Evolutionary conservation across 2,329 filamentous ascomycete species (phyloP).

Genomic region (Calcarisporium arbuscula): DNA sequence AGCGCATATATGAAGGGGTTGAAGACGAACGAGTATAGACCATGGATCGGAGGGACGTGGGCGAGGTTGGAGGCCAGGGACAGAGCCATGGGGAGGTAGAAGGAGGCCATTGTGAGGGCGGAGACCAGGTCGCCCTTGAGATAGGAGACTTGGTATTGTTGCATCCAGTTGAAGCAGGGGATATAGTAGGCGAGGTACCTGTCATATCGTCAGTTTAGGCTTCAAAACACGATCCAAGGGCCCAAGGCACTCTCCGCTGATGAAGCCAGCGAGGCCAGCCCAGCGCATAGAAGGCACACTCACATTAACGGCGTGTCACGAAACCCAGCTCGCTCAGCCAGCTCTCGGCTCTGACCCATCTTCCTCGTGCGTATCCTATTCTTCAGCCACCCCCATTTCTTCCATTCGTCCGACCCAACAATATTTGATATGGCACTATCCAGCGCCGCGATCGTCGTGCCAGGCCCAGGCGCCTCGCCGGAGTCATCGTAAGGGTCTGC

Average conservation of each 20-base stretch:
- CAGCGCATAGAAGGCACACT: constrained; percentile 19
- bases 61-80: constrained; percentile 89
- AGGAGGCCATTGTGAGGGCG: constrained; percentile 92
- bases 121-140: constrained; percentile 81
- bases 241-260: not conserved
- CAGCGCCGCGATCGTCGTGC: constrained; percentile 24
- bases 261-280: not conserved
- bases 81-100: constrained; percentile 96
- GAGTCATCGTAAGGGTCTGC: not conserved
- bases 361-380: constrained; percentile 54
- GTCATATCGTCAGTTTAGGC: too few species aligned
- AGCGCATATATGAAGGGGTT: constrained; percentile 87
- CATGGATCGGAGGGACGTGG: constrained; percentile 88
- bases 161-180: constrained; percentile 84
- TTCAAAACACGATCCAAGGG: not conserved
- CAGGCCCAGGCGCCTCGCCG: too few species aligned
- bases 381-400: constrained; percentile 42
- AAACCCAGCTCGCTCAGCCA: constrained; percentile 68
- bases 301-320: constrained; percentile 70
- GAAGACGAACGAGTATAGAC: constrained; percentile 89
- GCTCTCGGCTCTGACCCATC: constrained; percentile 64
- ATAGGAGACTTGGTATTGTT: constrained; percentile 76
- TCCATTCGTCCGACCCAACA: constrained; percentile 38
- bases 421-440: constrained; percentile 33
- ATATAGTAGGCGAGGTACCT: constrained; percentile 93